Percentiles rank a stretch among this genome's conserved stretches.
Conservation (phyloP, 768 basidiomycete species). For the Scleroderma citrinum region DNA sequence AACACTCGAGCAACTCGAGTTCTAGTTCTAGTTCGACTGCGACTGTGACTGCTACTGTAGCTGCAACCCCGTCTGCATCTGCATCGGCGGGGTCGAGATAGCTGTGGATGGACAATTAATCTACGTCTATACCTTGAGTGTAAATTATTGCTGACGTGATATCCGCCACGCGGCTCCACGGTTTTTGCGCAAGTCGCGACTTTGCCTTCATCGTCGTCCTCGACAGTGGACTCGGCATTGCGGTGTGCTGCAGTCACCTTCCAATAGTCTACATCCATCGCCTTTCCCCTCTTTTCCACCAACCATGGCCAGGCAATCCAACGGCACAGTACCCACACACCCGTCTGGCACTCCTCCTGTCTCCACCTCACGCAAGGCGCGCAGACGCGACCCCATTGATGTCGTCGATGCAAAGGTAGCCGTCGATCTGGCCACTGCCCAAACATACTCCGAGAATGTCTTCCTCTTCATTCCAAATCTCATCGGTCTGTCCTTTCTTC, state of each 20-base stretch:
- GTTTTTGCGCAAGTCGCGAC: no score
- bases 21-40: constrained; percentile 2
- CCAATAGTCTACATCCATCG: no score
- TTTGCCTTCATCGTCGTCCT: background rate
- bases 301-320: constrained; percentile 19
- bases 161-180: background rate
- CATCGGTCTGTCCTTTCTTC: constrained; percentile 59
- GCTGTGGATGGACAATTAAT: background rate
- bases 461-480: constrained; percentile 97
- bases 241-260: no score
- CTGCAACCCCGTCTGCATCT: background rate
- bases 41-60: background rate
- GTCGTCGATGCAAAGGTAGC: constrained; percentile 81
- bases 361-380: constrained; percentile 23
- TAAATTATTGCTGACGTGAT: background rate
- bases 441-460: constrained; percentile 89
- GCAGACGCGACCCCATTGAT: constrained; percentile 53
- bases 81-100: background rate
- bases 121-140: background rate
- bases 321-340: constrained; percentile 15
- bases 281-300: background rate
- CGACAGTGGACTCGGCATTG: background rate
- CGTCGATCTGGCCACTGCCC: constrained; percentile 81
- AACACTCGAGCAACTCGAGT: constrained; percentile 4
- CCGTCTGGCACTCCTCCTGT: constrained; percentile 24